phyloP scores from a whole-genome alignment of 345 rosid species.

The Hibiscus trionum region DNA sequence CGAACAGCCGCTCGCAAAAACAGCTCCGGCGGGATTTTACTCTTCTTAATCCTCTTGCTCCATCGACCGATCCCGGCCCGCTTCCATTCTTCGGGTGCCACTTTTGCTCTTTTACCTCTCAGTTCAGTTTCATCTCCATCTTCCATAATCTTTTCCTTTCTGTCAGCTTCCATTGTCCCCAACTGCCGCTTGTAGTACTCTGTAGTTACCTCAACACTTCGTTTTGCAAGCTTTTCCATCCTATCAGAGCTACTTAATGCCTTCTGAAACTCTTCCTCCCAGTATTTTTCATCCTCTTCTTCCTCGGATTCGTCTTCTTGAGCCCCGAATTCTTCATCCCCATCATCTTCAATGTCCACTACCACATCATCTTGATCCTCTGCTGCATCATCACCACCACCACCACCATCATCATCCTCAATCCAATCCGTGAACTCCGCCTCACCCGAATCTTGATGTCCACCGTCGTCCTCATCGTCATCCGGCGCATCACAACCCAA shows the following conservation, averaged over 20 bases:
- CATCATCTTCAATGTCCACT: conserved; percentile 33
- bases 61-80: conserved; percentile 60
- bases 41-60: conserved; percentile 69
- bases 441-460: conserved; percentile 21
- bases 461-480: conserved; percentile 38
- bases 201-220: conserved; percentile 43
- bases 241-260: conserved; percentile 53
- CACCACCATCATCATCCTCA: conserved; percentile 37
- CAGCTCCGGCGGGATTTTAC: conserved; percentile 71
- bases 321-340: conserved; percentile 19
- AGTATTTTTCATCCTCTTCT: conserved; percentile 46
- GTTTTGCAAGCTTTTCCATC: conserved; percentile 68
- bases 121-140: conserved; percentile 61
- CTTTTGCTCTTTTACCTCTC: conserved; percentile 68
- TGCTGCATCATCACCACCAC: conserved; percentile 15
- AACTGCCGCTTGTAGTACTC: conserved; percentile 47
- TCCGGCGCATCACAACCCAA: conserved; percentile 96
- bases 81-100: conserved; percentile 76
- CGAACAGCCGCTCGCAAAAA: conserved; percentile 78
- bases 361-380: conserved; percentile 28
- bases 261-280: conserved; percentile 69
- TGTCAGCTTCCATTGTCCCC: conserved; percentile 31
- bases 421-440: conserved; percentile 52
- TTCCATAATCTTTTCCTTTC: conserved; percentile 16
- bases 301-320: conserved; percentile 35